Conservation (phyloP, 192 early-diverging fungal genomes). For the Coemansia sp. region DNA sequence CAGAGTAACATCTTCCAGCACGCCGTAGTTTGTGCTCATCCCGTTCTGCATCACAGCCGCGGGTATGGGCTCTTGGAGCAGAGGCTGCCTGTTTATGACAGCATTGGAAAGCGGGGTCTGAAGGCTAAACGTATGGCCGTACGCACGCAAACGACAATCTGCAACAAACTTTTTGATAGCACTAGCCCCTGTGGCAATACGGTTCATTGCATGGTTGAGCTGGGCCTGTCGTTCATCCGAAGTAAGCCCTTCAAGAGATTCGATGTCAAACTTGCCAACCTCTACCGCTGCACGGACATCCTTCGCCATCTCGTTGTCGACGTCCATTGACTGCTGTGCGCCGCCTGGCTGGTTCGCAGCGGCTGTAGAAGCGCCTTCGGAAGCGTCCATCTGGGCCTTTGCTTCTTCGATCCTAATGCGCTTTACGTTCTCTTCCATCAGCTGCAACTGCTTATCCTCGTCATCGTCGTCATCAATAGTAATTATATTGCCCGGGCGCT, state of each 20-base stretch:
- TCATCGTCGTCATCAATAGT: conserved; percentile 33
- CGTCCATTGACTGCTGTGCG: conserved; percentile 2
- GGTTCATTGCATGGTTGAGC: conserved; percentile 24
- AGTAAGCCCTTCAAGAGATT: conserved; percentile 13
- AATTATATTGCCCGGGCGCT: conserved; percentile 10
- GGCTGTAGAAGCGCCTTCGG: background rate
- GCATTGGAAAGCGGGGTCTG: background rate
- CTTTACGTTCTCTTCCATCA: conserved; percentile 52
- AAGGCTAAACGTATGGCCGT: background rate
- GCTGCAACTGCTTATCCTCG: conserved; percentile 40
- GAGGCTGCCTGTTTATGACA: background rate
- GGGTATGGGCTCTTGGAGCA: background rate
- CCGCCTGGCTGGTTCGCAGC: conserved; percentile 2
- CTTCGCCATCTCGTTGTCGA: conserved; percentile 28
- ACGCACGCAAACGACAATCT: conserved; percentile 20
- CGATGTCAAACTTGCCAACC: conserved; percentile 21
- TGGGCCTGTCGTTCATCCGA: conserved; percentile 13
- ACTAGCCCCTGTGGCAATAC: conserved; percentile 19
- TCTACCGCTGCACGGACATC: conserved; percentile 15
- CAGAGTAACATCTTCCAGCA: conserved; percentile 47
- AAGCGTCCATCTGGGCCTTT: background rate
- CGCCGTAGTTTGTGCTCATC: conserved; percentile 35
- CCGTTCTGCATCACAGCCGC: conserved; percentile 23
- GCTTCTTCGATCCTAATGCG: conserved; percentile 43
- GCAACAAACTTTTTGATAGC: conserved; percentile 27